Evolutionary conservation across 2,329 filamentous ascomycete species (phyloP).

Genomic region (Fusarium sp.): DNA sequence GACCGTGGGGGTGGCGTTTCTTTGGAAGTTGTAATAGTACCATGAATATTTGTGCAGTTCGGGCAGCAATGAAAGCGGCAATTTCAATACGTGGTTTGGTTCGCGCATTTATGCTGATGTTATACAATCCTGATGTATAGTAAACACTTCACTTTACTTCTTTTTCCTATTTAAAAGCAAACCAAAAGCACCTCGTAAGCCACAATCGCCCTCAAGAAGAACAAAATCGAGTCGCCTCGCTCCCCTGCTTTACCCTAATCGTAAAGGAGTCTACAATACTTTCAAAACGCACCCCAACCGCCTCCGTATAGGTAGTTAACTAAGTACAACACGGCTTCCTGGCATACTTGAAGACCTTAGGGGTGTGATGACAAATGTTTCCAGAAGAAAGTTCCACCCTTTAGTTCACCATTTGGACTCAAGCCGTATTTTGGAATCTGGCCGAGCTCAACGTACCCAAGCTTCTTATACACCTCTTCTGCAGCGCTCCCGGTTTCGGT

Average conservation of each 20-base stretch:
- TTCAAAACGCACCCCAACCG: slow-evolving; percentile 1
- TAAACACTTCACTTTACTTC: slow-evolving; percentile 3
- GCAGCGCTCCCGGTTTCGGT: slow-evolving; percentile 66
- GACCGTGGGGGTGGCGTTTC: slow-evolving; percentile 44
- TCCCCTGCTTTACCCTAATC: slow-evolving; percentile 28
- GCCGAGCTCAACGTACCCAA: slow-evolving; percentile 70
- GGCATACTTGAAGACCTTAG: slow-evolving; percentile 11
- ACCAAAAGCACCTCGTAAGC: slow-evolving; percentile 39
- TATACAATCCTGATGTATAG: background rate
- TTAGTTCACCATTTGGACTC: slow-evolving; percentile 63
- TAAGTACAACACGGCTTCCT: background rate
- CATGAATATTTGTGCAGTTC: slow-evolving; percentile 33
- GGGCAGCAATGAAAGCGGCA: slow-evolving; percentile 32
- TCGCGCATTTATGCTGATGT: background rate
- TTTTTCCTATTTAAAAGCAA: slow-evolving; percentile 40
- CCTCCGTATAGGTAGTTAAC: background rate
- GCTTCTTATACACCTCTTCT: slow-evolving; percentile 65
- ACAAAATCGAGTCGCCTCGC: slow-evolving; percentile 48
- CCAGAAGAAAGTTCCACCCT: slow-evolving; percentile 70
- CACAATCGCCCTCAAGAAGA: slow-evolving; percentile 30
- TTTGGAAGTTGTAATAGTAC: slow-evolving; percentile 45
- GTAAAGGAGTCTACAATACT: slow-evolving; percentile 34
- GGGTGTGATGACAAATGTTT: slow-evolving; percentile 62
- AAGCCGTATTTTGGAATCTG: slow-evolving; percentile 67
- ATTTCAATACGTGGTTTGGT: slow-evolving; percentile 2